These are phyloP conservation scores for Persicaria tinctoria DNA, from an alignment of 148 eudicot species.

Conservation along the genomic window DNA sequence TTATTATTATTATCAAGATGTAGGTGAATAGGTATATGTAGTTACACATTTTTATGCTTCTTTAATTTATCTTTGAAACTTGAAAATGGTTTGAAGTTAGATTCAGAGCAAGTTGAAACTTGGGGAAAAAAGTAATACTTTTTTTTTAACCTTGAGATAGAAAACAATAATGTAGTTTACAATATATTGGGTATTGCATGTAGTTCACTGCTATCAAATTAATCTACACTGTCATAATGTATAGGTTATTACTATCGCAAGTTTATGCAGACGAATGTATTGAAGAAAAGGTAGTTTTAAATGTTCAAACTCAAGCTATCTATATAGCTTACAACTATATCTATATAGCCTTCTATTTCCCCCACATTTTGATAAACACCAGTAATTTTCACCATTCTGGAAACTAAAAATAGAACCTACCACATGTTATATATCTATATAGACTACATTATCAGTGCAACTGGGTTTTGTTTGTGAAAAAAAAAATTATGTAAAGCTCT, in stretches of 20 bases:
- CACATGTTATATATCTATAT: not conserved
- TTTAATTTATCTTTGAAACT: too few species aligned
- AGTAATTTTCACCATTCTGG: not conserved
- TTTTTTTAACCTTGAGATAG: too few species aligned
- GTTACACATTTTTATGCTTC: too few species aligned
- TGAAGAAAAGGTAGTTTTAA: constrained; percentile 60
- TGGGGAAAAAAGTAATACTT: too few species aligned
- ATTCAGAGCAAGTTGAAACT: too few species aligned
- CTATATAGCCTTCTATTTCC: not conserved
- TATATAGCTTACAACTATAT: not conserved
- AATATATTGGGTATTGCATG: too few species aligned
- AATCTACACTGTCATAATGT: not conserved
- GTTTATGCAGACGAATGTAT: constrained; percentile 72
- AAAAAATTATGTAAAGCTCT: not conserved
- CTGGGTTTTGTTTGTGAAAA: not conserved
- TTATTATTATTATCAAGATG: too few species aligned
- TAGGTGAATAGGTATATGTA: too few species aligned
- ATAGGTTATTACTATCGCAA: constrained; percentile 10
- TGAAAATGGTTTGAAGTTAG: too few species aligned
- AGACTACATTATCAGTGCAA: not conserved
- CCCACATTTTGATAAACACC: not conserved
- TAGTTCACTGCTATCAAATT: constrained; percentile 5
- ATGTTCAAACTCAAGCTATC: constrained; percentile 57
- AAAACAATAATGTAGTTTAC: too few species aligned
- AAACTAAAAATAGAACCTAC: not conserved